A percentile compares a stretch with the other conserved stretches of the same genome.
phyloP scores from a whole-genome alignment of 768 basidiomycete species.

The Boletus sp. region DNA sequence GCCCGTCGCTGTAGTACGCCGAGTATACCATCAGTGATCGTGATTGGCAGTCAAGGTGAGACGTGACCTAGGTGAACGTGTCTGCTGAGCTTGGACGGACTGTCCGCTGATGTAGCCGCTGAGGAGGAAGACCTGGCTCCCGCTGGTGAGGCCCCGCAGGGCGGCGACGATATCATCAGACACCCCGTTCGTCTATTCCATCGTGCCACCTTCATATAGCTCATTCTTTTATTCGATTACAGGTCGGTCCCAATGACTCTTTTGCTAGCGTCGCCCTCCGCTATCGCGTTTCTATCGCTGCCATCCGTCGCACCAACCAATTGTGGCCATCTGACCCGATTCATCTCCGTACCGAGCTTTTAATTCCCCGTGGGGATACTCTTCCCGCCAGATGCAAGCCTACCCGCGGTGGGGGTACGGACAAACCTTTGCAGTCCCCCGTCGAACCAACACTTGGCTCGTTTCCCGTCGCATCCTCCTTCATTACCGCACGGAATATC shows the following conservation, averaged over 20 bases:
- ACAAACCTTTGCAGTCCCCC: not conserved
- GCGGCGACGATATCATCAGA: not conserved
- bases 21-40: not conserved
- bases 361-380: slow-evolving; percentile 54
- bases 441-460: not conserved
- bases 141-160: not conserved
- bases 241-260: slow-evolving; percentile 77
- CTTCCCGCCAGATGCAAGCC: slow-evolving; percentile 5
- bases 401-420: not conserved
- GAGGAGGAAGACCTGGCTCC: not conserved
- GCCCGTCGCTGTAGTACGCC: not conserved
- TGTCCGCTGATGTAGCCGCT: not conserved
- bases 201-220: not conserved
- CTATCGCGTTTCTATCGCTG: slow-evolving; percentile 82
- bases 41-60: not conserved
- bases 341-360: slow-evolving; percentile 78
- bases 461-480: slow-evolving; percentile 16
- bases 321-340: slow-evolving; percentile 93
- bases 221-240: slow-evolving; percentile 2
- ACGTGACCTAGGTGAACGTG: slow-evolving; percentile 4
- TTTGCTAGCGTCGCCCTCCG: slow-evolving; percentile 85
- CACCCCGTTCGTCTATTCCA: slow-evolving; percentile 20
- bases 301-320: slow-evolving; percentile 85
- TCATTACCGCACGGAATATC: slow-evolving; percentile 20
- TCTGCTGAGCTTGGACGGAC: not conserved